phyloP scores from a whole-genome alignment of 1,284 basidiomycete genomes.

The Salmacisia buchloeana region DNA sequence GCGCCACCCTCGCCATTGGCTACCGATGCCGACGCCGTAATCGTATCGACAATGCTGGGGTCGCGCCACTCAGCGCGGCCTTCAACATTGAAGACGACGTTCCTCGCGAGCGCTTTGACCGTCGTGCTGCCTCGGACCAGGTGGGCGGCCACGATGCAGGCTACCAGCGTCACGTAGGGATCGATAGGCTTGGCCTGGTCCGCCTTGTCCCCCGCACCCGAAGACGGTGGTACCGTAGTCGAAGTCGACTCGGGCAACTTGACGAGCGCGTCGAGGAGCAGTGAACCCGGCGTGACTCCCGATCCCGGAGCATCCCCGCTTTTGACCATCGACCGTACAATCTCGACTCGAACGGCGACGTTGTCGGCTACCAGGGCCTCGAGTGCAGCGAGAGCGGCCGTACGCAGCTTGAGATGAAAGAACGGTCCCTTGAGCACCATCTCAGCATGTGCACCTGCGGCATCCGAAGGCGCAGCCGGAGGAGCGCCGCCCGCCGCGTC shows the following conservation, averaged over 20 bases:
- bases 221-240: background rate
- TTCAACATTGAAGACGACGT: conserved; percentile 52
- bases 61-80: conserved; percentile 14
- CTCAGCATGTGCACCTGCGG: background rate
- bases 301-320: background rate
- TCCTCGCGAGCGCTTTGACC: conserved; percentile 56
- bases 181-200: conserved; percentile 50
- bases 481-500: background rate
- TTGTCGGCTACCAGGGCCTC: conserved; percentile 49
- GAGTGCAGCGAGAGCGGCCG: conserved; percentile 40
- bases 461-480: background rate
- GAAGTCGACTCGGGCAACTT: background rate
- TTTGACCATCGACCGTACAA: conserved; percentile 56
- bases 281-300: background rate
- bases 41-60: background rate
- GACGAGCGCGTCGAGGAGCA: background rate
- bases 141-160: conserved; percentile 52
- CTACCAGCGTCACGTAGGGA: conserved; percentile 53
- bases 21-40: background rate
- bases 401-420: conserved; percentile 23
- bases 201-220: background rate
- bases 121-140: conserved; percentile 57
- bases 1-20: conserved; percentile 8
- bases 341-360: conserved; percentile 51
- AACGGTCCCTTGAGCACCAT: background rate